phyloP scores from a whole-genome alignment of 78 protist species.

The Bodo saltans region DNA sequence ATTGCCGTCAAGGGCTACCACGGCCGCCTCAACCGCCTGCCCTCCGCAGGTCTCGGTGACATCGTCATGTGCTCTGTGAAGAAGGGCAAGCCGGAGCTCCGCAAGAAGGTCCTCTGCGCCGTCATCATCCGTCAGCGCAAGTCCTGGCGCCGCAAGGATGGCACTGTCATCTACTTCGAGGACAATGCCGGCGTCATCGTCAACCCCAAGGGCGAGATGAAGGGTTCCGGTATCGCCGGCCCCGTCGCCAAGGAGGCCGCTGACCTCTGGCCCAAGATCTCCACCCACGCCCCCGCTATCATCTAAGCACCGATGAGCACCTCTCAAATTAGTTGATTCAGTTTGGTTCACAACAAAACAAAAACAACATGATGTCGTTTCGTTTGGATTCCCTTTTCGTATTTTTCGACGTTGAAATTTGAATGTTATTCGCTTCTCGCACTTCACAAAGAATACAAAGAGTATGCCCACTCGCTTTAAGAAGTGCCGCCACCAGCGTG shows the following conservation, averaged over 20 bases:
- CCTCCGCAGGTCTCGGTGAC: conserved; percentile 94
- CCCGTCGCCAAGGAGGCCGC: conserved; percentile 99
- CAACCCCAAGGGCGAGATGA: conserved; percentile 97
- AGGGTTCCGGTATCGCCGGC: conserved; percentile 97
- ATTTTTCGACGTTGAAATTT: too few relatives aligned
- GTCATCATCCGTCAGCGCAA: conserved; percentile 96
- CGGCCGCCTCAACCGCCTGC: conserved; percentile 94
- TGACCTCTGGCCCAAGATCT: conserved; percentile 98
- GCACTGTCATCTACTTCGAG: conserved; percentile 91
- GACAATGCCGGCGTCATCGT: conserved; percentile 99
- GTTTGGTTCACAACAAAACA: too few relatives aligned
- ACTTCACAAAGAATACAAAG: too few relatives aligned
- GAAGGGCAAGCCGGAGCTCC: conserved; percentile 98
- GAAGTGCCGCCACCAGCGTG: conserved; percentile 73
- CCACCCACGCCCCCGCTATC: conserved; percentile 38
- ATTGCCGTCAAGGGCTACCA: conserved; percentile 90
- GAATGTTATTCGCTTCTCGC: too few relatives aligned
- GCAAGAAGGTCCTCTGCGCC: conserved; percentile 94
- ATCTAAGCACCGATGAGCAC: neutral
- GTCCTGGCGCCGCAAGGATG: conserved; percentile 93
- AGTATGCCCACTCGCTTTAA: conserved; percentile 45
- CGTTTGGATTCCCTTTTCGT: too few relatives aligned
- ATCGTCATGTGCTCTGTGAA: conserved; percentile 94
- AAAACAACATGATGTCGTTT: too few relatives aligned
- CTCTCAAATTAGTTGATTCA: neutral